Conservation (phyloP, 768 basidiomycete genomes). For the Mycena alexandri region DNA sequence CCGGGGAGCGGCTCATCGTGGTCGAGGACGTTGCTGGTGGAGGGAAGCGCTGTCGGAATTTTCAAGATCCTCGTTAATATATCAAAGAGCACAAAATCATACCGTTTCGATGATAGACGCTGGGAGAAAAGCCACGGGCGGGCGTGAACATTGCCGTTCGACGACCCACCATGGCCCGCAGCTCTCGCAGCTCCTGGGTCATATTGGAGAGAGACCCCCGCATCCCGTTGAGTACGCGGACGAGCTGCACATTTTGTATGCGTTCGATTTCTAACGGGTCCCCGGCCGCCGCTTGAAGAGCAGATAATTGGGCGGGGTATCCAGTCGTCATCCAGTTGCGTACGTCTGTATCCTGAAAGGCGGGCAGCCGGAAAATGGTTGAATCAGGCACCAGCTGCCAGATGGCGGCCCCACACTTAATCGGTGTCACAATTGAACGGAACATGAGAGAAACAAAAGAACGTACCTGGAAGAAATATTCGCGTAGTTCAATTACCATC, state of each 20-base stretch:
- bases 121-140: constrained; percentile 26
- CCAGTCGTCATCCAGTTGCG: constrained; percentile 25
- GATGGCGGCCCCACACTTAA: constrained; percentile 21
- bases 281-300: constrained; percentile 6
- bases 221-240: neutral
- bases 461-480: constrained; percentile 16
- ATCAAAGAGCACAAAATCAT: neutral
- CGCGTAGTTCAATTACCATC: constrained; percentile 39
- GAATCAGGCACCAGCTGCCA: constrained; percentile 29
- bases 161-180: neutral
- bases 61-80: neutral
- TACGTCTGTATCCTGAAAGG: constrained; percentile 26
- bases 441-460: neutral
- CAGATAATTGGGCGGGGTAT: constrained; percentile 18
- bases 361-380: constrained; percentile 31
- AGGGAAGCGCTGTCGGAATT: too few relatives aligned
- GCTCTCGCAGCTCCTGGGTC: neutral
- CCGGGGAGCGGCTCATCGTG: too few relatives aligned
- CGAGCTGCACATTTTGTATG: constrained; percentile 1
- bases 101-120: neutral
- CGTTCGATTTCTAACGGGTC: constrained; percentile 1
- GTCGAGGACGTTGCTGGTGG: too few relatives aligned
- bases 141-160: constrained; percentile 13
- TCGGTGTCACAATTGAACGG: neutral
- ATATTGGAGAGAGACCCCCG: neutral